A percentile compares a stretch with the other conserved stretches of the same genome.
Conservation (phyloP, 768 basidiomycete genomes). For the Hygrophoropsis aurantiaca region DNA sequence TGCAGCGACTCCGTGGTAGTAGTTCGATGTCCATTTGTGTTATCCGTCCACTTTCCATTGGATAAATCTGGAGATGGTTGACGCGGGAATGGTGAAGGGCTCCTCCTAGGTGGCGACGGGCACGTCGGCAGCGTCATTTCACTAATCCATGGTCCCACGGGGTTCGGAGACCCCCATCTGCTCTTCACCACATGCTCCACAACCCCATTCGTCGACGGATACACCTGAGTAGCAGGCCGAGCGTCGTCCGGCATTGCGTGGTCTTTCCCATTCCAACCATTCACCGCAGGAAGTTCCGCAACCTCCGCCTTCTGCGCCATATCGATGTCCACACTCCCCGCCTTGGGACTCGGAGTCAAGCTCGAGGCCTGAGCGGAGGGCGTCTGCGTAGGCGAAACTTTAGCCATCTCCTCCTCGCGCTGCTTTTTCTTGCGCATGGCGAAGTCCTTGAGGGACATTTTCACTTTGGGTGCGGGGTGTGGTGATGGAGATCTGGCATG, state of each 20-base stretch:
- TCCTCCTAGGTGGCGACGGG: too few species aligned
- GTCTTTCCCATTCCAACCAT: background rate
- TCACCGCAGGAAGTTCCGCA: conserved; percentile 5
- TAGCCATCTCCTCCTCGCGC: conserved; percentile 43
- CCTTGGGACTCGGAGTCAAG: conserved; percentile 18
- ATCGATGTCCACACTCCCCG: conserved; percentile 1
- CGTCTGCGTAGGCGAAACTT: conserved; percentile 22
- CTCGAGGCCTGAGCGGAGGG: conserved; percentile 1
- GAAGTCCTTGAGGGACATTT: conserved; percentile 58
- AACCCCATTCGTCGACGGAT: too few species aligned
- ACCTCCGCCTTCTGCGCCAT: background rate
- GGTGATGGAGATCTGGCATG: conserved; percentile 20
- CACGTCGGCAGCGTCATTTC: too few species aligned
- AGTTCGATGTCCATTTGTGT: conserved; percentile 2
- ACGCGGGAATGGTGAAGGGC: too few species aligned
- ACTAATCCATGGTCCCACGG: background rate
- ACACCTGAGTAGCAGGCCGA: background rate
- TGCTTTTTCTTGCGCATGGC: conserved; percentile 54
- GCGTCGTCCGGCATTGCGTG: background rate
- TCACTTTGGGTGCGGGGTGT: conserved; percentile 48
- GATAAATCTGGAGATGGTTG: too few species aligned
- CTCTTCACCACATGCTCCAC: too few species aligned
- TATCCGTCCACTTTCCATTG: background rate
- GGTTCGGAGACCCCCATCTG: too few species aligned
- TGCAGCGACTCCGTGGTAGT: conserved; percentile 9